A percentile compares a stretch with the other conserved stretches of the same genome.
These are phyloP conservation scores for Aegilops speltoides DNA, from an alignment of 176 grass and related monocot genomes.

Conservation along the genomic window DNA sequence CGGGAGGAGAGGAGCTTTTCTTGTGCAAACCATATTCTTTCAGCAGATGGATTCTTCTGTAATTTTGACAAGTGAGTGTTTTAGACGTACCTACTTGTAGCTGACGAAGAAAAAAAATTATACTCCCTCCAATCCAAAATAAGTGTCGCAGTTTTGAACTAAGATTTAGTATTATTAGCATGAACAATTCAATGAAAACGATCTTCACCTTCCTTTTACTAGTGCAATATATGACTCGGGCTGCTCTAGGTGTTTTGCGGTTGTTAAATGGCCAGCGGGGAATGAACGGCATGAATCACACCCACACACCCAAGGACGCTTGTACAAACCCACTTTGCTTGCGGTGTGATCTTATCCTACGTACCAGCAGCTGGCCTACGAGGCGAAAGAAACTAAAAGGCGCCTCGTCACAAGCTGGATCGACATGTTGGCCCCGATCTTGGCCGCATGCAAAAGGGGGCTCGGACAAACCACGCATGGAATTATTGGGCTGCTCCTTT, in stretches of 20 bases:
- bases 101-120: no score
- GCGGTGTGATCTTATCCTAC: neutral
- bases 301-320: neutral
- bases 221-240: neutral
- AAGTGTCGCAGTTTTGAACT: no score
- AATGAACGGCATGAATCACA: neutral
- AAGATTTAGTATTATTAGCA: no score
- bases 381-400: neutral
- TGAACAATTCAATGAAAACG: no score
- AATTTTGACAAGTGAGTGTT: no score
- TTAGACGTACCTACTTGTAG: no score
- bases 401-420: constrained; percentile 15
- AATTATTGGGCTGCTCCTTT: constrained; percentile 23
- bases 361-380: neutral
- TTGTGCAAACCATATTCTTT: no score
- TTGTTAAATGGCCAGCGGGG: neutral
- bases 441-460: constrained; percentile 17
- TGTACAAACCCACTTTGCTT: neutral
- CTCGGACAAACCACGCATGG: neutral
- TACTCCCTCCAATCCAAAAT: no score
- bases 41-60: no score
- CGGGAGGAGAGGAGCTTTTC: no score
- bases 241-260: neutral
- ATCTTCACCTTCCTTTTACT: neutral
- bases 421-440: constrained; percentile 8